Base-by-base conservation (phyloP, 176 grass and related monocot genomes). In the Coix lacrymajobi region DNA sequence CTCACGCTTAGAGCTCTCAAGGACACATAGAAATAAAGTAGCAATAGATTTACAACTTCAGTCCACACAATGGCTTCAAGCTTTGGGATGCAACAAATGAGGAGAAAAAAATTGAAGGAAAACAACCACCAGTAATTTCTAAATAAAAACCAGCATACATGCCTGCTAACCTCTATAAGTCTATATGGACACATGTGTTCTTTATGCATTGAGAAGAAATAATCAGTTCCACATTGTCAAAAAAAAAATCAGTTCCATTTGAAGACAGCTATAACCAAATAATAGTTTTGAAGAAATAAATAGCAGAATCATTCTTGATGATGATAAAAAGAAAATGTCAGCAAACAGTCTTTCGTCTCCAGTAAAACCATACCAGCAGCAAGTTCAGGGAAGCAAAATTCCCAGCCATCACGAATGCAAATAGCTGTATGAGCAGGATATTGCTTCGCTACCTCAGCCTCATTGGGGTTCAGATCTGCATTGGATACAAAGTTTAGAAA, bases 361-460 rank as follows among this genome's bases (percentile, higher is more conserved):
- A 87, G 65, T 33, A 80, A 84, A 87, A 62, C 32, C 82, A 68
- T 93, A 98, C 93, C 93, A 83, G 89, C 85, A 87, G 92, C 87
- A 73, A 90, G 69, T 69, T 98, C 96, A 74, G 84, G 86, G 63
- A 69, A 82, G 78, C 86, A 93, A 86, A 95, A 84, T 80, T 86
- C 88, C 96, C 96, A 98, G 69, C 96, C 96, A 88, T 92, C 91
- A 83, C 89, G 88, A 84, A 95, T 90, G 88, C 96, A 98, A 70
- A 90, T 90, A 91, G 96, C 84, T 32, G 93, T 95, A 84, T 91
- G 96, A 70, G 96, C 91, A 92, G 93, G 96, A 81, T 95, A 98
- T 69, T 79, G 85, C 76, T 93, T 90, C 0, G 87, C 87, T 75
- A 87, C 48, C 80, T 95, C 93, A 72, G 67, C 79, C 85, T 95